These are phyloP conservation scores for Rhodofomes roseus DNA, from an alignment of 1,284 basidiomycete genomes.

Conservation along the genomic window DNA sequence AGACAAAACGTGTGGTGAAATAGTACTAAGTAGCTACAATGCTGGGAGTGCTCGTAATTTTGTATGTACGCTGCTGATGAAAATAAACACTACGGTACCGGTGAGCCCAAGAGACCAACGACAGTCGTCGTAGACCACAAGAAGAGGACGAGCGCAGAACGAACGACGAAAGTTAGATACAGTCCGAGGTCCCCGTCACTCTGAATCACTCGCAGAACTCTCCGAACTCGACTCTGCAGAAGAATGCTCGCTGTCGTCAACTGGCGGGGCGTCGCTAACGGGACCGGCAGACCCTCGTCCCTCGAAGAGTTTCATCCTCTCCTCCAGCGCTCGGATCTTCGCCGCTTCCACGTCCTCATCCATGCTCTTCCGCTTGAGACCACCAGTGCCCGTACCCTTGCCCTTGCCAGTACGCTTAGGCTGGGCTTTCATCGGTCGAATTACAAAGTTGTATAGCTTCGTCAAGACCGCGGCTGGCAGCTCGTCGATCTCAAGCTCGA, in stretches of 20 bases:
- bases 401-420: conserved; percentile 65
- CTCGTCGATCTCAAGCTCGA: conserved; percentile 93
- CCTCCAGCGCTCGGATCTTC: conserved; percentile 86
- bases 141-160: conserved; percentile 8
- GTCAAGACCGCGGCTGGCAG: conserved; percentile 81
- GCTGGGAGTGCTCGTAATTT: conserved; percentile 30
- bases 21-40: conserved; percentile 35
- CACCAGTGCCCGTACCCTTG: conserved; percentile 81
- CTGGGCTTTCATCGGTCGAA: conserved; percentile 64
- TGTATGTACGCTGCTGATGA: conserved; percentile 24
- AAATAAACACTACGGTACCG: conserved; percentile 12
- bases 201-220: conserved; percentile 79
- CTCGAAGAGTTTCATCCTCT: conserved; percentile 75
- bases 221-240: conserved; percentile 70
- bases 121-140: conserved; percentile 12
- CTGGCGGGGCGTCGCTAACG: conserved; percentile 29
- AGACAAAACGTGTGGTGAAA: conserved; percentile 21
- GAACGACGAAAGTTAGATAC: conserved; percentile 18
- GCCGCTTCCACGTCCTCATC: conserved; percentile 86
- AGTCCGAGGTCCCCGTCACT: conserved; percentile 39
- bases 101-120: conserved; percentile 7
- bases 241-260: conserved; percentile 65
- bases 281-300: conserved; percentile 34
- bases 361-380: conserved; percentile 87
- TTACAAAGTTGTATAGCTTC: conserved; percentile 92